Evolutionary conservation across 192 early-diverging fungal genomes (phyloP), one percentile per base, ranked within the genome.

Genomic region (Backusella mclennaniae): DNA sequence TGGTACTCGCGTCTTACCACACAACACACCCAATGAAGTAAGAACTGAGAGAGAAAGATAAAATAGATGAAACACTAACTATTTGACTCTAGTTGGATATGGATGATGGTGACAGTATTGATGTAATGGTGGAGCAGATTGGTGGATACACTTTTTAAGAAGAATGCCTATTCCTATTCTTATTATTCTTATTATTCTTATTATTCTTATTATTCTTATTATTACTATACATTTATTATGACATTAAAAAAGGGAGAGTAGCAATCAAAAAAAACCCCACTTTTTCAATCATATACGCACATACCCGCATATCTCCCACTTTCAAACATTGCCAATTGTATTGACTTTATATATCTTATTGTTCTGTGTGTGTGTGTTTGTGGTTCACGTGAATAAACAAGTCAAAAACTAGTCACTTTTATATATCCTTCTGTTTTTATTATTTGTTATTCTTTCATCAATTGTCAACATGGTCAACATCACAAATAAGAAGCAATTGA

Each of bases 51-150:
- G 17, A 35, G 11, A 21, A 14, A 33, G 8, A 75, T 21, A 3
- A 44, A 12, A 46, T 0, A 8, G 21, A n/a, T 35, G 26, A 35
- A n/a, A 41, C 12, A 26, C 15, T 29, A 29, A 33, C 41, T 69
- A 53, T 38, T 33, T 33, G 38, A 70, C 42, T 68, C 19, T 84
- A 95, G 94, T 88, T 96, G 26, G 94, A 94, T 19, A 94, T 99
- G 92, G 96, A 99, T 76, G 96, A 99, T 79, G 95, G 92, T 52
- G 97, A 99, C 80, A 85, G 92, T 2, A 99, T 99, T 81, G 94
- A 97, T 78, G 95, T 95, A n/a, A 93, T 94, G 88, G 93, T 96
- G 19, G 90, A 96, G 85, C 97, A 99, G 79, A 84, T 97, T 49
- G 97, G 97, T 66, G 94, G 95, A 41, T 78, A 69, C 42, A 23